phyloP scores from a whole-genome alignment of 2,329 filamentous ascomycete species.

The Talaromyces amestolkiae region DNA sequence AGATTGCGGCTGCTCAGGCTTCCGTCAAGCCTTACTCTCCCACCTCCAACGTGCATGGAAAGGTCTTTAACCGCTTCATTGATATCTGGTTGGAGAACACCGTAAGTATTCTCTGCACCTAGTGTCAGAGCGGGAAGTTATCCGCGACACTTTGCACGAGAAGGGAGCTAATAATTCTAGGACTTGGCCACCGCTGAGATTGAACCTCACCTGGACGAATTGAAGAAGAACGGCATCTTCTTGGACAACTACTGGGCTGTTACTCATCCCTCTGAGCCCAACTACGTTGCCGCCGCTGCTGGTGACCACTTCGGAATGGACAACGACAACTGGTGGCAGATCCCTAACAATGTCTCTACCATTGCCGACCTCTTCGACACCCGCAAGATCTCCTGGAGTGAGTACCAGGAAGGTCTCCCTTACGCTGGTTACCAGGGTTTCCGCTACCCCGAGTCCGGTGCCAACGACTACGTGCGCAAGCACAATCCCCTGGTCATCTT shows the following conservation, averaged over 20 bases:
- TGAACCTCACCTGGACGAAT: conserved; percentile 47
- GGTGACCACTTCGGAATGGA: conserved; percentile 73
- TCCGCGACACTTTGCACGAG: neutral
- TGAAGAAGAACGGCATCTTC: conserved; percentile 54
- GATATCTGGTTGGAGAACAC: conserved; percentile 79
- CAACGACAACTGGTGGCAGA: conserved; percentile 62
- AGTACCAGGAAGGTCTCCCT: conserved; percentile 77
- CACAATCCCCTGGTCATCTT: conserved; percentile 69
- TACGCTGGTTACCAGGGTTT: conserved; percentile 69
- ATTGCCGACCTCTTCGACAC: conserved; percentile 67
- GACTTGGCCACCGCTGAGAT: conserved; percentile 62
- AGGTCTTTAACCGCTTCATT: conserved; percentile 69
- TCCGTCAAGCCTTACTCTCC: conserved; percentile 62
- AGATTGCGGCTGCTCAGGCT: conserved; percentile 42
- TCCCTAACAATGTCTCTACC: conserved; percentile 62
- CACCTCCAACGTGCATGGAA: conserved; percentile 64
- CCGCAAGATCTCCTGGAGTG: conserved; percentile 63
- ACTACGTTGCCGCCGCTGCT: conserved; percentile 67
- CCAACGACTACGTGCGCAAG: conserved; percentile 78
- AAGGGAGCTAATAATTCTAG: conserved; percentile 19
- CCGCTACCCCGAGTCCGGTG: conserved; percentile 61
- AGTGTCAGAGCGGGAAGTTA: neutral
- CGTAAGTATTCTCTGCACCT: conserved; percentile 34
- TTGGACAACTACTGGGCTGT: conserved; percentile 60
- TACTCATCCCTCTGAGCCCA: conserved; percentile 72